These are phyloP conservation scores for Clavispora santaluciae DNA, from an alignment of 805 yeast species.

Conservation along the genomic window DNA sequence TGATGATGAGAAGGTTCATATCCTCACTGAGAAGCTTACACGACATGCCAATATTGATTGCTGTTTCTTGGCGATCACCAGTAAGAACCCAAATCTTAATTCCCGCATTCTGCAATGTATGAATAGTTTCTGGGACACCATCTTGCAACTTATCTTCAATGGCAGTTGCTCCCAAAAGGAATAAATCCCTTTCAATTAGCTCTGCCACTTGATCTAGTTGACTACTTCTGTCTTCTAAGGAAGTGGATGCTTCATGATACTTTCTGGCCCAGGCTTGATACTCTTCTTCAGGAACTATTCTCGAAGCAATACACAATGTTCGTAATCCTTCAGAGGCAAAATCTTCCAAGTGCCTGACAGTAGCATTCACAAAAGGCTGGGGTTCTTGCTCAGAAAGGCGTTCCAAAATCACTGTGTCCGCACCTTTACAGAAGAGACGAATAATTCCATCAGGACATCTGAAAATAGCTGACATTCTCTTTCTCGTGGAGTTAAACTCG, in stretches of 20 bases:
- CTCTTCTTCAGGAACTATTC: conserved; percentile 75
- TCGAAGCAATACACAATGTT: conserved; percentile 86
- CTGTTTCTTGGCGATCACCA: conserved; percentile 98
- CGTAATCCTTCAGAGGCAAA: conserved; percentile 95
- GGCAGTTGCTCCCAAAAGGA: conserved; percentile 93
- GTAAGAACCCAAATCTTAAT: conserved; percentile 97
- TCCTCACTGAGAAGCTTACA: conserved; percentile 92
- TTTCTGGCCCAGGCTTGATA: conserved; percentile 62
- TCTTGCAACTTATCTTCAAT: conserved; percentile 97
- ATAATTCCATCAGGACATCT: conserved; percentile 92
- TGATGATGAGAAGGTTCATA: conserved; percentile 86
- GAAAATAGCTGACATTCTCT: conserved; percentile 94
- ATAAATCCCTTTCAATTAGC: conserved; percentile 72
- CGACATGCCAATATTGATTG: conserved; percentile 97
- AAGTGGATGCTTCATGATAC: conserved; percentile 77
- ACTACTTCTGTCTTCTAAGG: conserved; percentile 67
- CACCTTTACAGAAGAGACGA: conserved; percentile 90
- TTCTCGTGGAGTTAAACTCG: conserved; percentile 95
- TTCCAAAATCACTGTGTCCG: conserved; percentile 92
- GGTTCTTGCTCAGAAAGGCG: conserved; percentile 56
- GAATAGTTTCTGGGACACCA: conserved; percentile 97
- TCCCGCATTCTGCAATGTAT: conserved; percentile 92
- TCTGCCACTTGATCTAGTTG: conserved; percentile 88
- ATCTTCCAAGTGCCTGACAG: conserved; percentile 85
- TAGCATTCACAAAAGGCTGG: conserved; percentile 78